These are phyloP conservation scores for Amanita pallidorosea DNA, from an alignment of 768 basidiomycete genomes.

Conservation along the genomic window DNA sequence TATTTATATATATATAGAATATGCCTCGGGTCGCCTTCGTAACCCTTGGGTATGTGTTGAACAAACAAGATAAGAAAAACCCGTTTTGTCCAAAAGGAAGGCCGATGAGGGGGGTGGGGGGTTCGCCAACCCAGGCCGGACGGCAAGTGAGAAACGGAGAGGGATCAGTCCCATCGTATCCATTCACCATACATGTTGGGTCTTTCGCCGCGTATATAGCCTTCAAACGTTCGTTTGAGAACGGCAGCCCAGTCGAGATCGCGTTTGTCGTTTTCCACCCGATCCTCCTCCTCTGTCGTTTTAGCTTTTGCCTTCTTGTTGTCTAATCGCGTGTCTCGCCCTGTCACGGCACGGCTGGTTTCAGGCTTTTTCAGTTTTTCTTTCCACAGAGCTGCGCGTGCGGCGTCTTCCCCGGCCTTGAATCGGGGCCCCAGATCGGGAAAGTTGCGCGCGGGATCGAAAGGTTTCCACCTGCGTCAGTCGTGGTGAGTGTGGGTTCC, in stretches of 20 bases:
- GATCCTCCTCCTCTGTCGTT: conserved; percentile 16
- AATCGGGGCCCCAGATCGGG: conserved; percentile 83
- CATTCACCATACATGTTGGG: conserved; percentile 93
- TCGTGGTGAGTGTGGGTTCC: neutral
- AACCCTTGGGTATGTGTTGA: conserved; percentile 1
- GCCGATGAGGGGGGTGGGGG: no score
- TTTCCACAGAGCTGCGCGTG: conserved; percentile 30
- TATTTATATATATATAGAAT: conserved; percentile 4
- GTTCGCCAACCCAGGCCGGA: neutral
- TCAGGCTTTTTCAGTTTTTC: conserved; percentile 3
- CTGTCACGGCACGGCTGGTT: neutral
- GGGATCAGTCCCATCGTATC: conserved; percentile 25
- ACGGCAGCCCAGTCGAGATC: conserved; percentile 85
- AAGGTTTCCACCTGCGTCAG: conserved; percentile 78
- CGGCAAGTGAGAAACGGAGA: neutral
- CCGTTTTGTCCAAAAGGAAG: neutral
- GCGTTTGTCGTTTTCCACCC: conserved; percentile 49
- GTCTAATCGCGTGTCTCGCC: neutral
- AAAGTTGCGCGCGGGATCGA: conserved; percentile 80
- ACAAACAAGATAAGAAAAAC: neutral
- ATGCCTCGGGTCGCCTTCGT: neutral
- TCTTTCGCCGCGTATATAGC: conserved; percentile 73
- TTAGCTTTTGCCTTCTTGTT: neutral
- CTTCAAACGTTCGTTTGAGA: conserved; percentile 90
- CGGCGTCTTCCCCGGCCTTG: conserved; percentile 58